These are phyloP conservation scores for Microbotryomycetes sp. DNA, from an alignment of 1,284 basidiomycete genomes.

Conservation along the genomic window DNA sequence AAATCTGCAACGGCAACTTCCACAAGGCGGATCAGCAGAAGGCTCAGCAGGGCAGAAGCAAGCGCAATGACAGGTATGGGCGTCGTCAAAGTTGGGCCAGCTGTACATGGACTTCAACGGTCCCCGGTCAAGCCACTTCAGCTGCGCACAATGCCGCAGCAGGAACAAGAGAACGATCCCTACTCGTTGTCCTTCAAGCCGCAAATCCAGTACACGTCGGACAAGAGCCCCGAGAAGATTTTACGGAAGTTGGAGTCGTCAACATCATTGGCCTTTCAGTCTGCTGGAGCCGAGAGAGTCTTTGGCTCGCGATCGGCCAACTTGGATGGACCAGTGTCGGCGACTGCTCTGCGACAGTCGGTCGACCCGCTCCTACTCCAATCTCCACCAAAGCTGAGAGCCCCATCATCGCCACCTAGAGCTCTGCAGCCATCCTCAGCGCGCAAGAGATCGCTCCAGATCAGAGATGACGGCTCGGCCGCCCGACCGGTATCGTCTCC, in stretches of 20 bases:
- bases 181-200: constrained; percentile 19
- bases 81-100: constrained; percentile 16
- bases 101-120: constrained; percentile 1
- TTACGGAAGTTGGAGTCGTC: no score
- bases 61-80: constrained; percentile 21
- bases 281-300: neutral
- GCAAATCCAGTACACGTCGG: constrained; percentile 3
- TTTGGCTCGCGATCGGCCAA: neutral
- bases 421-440: constrained; percentile 9
- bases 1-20: no score
- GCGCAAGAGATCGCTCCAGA: neutral
- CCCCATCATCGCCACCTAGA: neutral
- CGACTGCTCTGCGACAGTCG: neutral
- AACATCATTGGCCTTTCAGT: neutral
- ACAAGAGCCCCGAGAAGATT: neutral
- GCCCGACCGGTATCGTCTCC: neutral
- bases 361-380: neutral
- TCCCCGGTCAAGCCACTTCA: neutral
- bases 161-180: constrained; percentile 8
- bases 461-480: neutral
- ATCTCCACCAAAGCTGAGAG: neutral
- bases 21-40: neutral
- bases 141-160: neutral
- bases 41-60: constrained; percentile 12
- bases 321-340: neutral